Evolutionary conservation across 495 filamentous ascomycete genomes (phyloP), one percentile per base, ranked within the genome.

Genomic region (Neurospora sp.): DNA sequence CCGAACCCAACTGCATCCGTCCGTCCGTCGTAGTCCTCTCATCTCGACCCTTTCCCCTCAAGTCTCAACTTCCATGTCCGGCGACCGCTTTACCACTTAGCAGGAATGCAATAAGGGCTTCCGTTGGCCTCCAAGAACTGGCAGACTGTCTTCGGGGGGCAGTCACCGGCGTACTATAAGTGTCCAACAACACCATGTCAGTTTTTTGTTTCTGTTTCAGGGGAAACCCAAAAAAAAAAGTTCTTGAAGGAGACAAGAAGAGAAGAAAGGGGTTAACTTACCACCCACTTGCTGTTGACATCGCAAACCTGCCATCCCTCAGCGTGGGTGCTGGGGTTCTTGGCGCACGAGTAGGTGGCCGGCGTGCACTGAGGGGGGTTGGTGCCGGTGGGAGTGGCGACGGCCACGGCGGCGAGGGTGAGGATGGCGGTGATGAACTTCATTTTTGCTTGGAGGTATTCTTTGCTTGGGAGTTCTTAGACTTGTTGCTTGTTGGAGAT

Each of bases 271-370:
- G 20, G 14, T 22, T 27, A 27, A 73, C 78, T 74, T 73, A 80
- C 79, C 37, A 77, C 74, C 78, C 77, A 80, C 20, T 61, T 20
- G 22, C 65, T 27, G 6, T n/a, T 35, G 10, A 71, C 69, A 69
- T 75, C 73, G 45, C 80, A 81, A 14, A 79, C 77, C 41, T 78
- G 39, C 80, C 80, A 81, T 39, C 79, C 79, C 9, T 45, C 38
- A 4, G 16, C 16, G 27, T 68, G 38, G 6, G 41, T 69, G 59
- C 38, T 47, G 14, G 68, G 47, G 73, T 78, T 71, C 73, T 35
- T 40, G 53, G 74, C 71, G 72, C 78, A 79, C 6, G 69, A 47
- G 70, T 79, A 80, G 40, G 74, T 78, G 38, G 68, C 74, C 27
- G 78, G 76, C 68, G 70, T 79, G 76, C 78, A 79, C n/a, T 68